These are phyloP conservation scores for Globisporangium middletonii DNA, from an alignment of 352 stramenopile species.

Conservation along the genomic window DNA sequence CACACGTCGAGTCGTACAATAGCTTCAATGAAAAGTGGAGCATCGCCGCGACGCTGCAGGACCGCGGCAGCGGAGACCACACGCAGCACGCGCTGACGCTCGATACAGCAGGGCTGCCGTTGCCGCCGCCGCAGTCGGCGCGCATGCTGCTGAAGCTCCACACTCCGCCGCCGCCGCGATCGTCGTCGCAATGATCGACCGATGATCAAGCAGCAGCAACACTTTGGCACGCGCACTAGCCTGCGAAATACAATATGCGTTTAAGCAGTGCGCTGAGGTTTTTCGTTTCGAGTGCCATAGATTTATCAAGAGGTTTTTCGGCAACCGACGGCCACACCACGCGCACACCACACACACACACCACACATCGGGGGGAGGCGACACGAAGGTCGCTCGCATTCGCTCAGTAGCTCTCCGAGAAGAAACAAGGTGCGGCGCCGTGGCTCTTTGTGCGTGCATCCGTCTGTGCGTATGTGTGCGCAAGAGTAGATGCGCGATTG, in stretches of 20 bases:
- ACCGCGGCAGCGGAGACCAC: conserved; percentile 4
- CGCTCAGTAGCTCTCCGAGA: conserved; percentile 16
- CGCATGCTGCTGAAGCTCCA: conserved; percentile 51
- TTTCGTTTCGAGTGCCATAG: background rate
- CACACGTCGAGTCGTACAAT: conserved; percentile 49
- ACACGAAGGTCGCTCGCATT: conserved; percentile 5
- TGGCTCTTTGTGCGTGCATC: too few species aligned
- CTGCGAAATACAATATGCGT: background rate
- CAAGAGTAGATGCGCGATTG: too few species aligned
- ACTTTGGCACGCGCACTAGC: background rate
- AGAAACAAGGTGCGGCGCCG: conserved; percentile 13
- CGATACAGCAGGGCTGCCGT: conserved; percentile 20
- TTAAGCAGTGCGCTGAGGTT: background rate
- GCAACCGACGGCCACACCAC: background rate
- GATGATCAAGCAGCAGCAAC: too few species aligned
- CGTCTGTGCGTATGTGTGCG: background rate
- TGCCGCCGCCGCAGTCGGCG: background rate
- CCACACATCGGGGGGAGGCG: background rate
- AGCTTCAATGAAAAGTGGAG: conserved; percentile 64
- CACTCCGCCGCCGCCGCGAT: conserved; percentile 5
- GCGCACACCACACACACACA: background rate
- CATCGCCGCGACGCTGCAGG: conserved; percentile 23
- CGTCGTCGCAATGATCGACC: too few species aligned
- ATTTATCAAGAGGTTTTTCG: background rate
- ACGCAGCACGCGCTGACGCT: conserved; percentile 19